Base-by-base conservation (phyloP, 2,329 filamentous ascomycete genomes). In the Ophiobolus disseminans region DNA sequence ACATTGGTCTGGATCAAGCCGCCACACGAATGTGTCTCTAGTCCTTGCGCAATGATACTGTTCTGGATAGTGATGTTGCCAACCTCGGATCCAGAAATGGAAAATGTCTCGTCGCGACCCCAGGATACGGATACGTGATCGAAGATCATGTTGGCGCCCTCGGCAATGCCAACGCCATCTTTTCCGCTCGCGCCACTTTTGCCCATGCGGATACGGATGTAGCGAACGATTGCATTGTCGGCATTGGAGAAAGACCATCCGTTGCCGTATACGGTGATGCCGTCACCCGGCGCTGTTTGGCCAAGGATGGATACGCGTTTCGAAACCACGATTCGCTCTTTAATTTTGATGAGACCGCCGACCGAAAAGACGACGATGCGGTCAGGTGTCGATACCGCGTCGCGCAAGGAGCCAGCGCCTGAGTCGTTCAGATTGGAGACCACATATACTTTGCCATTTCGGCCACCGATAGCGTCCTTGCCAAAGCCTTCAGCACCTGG, bases 41-140 rank as follows among this genome's bases (percentile, higher is more conserved):
- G 70, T 0, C 81, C 80, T 56, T 83, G 80, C 0, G 73, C 78
- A 44, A 83, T 82, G 55, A 83, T 82, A 25, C 73, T 78, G 57
- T 82, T 75, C 48, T 80, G 76, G 13, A 83, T 75, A 1, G 80
- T 82, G 36, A 82, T 75, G 44, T 81, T 81, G 0, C 56, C 53
- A 13, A 69, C 68, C 1, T 74, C 75, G 1, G 70, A 72, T 0
- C 78, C 80, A 17, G 69, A 80, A 58, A 82, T 82, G 10, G 75
- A 77, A 55, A 81, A 82, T 1, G 78, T 82, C 65, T 83, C 81
- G 48, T 82, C 80, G 9, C 79, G 78, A n/a, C 81, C 81, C 78
- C 80, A 84, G 0, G 78, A 75, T 13, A 79, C 76, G 16, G 75
- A 78, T 23, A 82, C 68, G 52, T 84, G 82, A 60, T 83, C 81